A percentile compares a stretch with the other conserved stretches of the same genome.
Conservation (phyloP, 352 stramenopile species). For the Halophytophthora polymorphica region DNA sequence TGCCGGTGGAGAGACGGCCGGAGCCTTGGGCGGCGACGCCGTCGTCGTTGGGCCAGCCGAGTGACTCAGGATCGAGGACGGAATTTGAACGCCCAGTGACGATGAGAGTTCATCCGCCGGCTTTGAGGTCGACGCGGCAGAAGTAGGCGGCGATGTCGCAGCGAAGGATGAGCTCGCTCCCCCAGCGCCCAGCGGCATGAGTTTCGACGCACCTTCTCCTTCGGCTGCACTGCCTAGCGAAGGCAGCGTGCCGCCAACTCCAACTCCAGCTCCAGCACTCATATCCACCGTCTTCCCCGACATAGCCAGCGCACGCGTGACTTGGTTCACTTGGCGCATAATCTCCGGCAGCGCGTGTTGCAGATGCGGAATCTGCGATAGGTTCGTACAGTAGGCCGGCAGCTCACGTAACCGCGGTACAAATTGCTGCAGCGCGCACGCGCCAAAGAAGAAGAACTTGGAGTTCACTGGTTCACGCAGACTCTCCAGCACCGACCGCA, state of each 20-base stretch:
- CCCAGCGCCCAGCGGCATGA: conserved; percentile 15
- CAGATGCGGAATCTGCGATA: conserved; percentile 97
- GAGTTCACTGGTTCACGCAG: conserved; percentile 95
- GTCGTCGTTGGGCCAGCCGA: conserved; percentile 44
- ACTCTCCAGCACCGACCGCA: conserved; percentile 97
- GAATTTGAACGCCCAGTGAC: conserved; percentile 31
- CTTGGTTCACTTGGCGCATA: conserved; percentile 85
- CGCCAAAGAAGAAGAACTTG: conserved; percentile 99
- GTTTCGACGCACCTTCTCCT: conserved; percentile 11
- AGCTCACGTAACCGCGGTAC: conserved; percentile 95
- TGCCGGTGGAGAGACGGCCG: conserved; percentile 39
- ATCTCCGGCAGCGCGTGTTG: conserved; percentile 92
- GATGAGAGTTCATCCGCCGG: conserved; percentile 25
- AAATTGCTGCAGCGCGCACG: conserved; percentile 98
- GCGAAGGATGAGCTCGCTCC: conserved; percentile 20
- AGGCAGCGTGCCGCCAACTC: conserved; percentile 14
- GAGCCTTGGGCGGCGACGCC: conserved; percentile 35
- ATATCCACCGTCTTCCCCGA: conserved; percentile 33
- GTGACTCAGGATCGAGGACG: conserved; percentile 41
- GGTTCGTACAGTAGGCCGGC: conserved; percentile 97
- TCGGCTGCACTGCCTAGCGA: conserved; percentile 15
- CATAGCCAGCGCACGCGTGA: conserved; percentile 57
- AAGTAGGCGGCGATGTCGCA: conserved; percentile 14
- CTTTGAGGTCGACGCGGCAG: conserved; percentile 11
- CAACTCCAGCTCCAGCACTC: conserved; percentile 20